phyloP scores from a whole-genome alignment of 2,329 filamentous ascomycete species.

The Microcyclosporella mali region DNA sequence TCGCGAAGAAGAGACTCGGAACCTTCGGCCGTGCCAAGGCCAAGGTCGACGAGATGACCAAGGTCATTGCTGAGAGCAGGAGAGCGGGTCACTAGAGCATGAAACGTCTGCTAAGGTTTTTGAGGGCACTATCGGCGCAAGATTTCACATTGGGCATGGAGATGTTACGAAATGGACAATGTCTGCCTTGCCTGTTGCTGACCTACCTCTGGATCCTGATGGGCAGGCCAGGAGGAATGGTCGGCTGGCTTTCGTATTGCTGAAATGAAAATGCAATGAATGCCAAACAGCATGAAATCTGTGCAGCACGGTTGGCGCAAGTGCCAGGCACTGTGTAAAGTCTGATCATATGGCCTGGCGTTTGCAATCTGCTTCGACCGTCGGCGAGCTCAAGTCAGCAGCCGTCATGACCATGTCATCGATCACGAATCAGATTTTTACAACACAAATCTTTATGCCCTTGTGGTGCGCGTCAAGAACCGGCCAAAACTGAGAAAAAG shows the following conservation, averaged over 20 bases:
- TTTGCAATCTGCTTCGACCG: too few relatives aligned
- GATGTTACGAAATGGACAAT: constrained; percentile 2
- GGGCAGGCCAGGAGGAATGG: too few relatives aligned
- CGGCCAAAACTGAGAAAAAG: too few relatives aligned
- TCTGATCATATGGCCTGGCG: too few relatives aligned
- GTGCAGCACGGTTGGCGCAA: too few relatives aligned
- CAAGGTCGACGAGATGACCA: constrained; percentile 99
- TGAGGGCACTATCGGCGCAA: background rate
- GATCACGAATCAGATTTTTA: too few relatives aligned
- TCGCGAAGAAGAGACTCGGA: constrained; percentile 99
- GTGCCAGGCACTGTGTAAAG: too few relatives aligned
- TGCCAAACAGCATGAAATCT: too few relatives aligned
- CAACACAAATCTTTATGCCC: too few relatives aligned
- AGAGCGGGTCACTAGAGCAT: constrained; percentile 60
- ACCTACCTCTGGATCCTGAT: background rate
- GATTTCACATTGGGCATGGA: background rate
- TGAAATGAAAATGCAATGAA: constrained; percentile 20
- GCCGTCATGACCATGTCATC: too few relatives aligned
- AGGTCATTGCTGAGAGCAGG: constrained; percentile 95
- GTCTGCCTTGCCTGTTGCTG: background rate
- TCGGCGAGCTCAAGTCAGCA: too few relatives aligned
- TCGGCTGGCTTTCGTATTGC: constrained; percentile 16
- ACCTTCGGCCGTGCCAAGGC: constrained; percentile 98
- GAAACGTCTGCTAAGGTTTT: background rate
- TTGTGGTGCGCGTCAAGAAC: too few relatives aligned